Percentiles rank a stretch among this genome's conserved stretches.
phyloP scores from a whole-genome alignment of 1,284 basidiomycete species.

The Cryptococcus floricola region DNA sequence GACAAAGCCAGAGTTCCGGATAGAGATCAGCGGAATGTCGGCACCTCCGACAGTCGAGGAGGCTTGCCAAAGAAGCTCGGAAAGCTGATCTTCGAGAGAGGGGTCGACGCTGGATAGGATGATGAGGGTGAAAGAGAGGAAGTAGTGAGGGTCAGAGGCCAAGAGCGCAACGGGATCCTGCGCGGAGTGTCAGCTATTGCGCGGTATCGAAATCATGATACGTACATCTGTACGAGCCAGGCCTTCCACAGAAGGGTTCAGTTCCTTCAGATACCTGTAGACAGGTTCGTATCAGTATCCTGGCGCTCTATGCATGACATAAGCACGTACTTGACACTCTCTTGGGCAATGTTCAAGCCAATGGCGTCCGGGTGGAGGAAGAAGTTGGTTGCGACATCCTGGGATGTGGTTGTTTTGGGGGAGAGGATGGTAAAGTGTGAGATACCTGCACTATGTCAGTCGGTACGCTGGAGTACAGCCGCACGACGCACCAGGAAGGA shows the following conservation, averaged over 20 bases:
- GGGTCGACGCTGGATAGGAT: constrained; percentile 75
- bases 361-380: constrained; percentile 77
- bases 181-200: constrained; percentile 1
- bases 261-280: constrained; percentile 62
- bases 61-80: constrained; percentile 63
- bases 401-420: constrained; percentile 57
- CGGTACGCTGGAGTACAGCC: neutral
- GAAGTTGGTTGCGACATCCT: constrained; percentile 93
- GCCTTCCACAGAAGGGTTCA: constrained; percentile 83
- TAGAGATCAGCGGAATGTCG: constrained; percentile 66
- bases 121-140: constrained; percentile 67
- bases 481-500: constrained; percentile 65
- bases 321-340: constrained; percentile 60
- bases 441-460: constrained; percentile 54
- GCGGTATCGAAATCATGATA: constrained; percentile 4
- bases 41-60: constrained; percentile 31
- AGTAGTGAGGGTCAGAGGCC: constrained; percentile 54
- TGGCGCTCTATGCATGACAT: neutral
- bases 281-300: constrained; percentile 1
- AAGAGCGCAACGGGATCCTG: constrained; percentile 60
- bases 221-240: constrained; percentile 59
- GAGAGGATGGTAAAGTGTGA: constrained; percentile 88
- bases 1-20: constrained; percentile 79
- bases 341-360: constrained; percentile 72
- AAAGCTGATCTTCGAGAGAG: constrained; percentile 58